Evolutionary conservation across 768 basidiomycete species (phyloP).

Genomic region (Chalciporus piperatus): DNA sequence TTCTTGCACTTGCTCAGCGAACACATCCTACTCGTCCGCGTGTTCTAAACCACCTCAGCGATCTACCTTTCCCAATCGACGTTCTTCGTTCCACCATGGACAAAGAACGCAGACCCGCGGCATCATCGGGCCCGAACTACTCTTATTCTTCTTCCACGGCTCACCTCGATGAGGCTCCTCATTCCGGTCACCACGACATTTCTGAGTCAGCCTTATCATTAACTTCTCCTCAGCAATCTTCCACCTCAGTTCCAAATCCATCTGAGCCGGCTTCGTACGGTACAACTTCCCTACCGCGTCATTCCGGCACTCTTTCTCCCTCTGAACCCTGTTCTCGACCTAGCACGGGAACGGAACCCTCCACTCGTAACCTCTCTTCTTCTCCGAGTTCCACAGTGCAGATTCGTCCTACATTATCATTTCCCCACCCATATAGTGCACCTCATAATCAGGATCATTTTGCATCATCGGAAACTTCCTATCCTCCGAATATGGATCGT

Average conservation of each 20-base stretch:
- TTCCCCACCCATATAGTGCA: slow-evolving; percentile 41
- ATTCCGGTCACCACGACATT: slow-evolving; percentile 32
- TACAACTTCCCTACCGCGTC: slow-evolving; percentile 17
- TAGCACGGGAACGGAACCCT: not conserved
- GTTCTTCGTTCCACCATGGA: slow-evolving; percentile 35
- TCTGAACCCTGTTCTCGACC: not conserved
- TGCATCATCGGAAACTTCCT: slow-evolving; percentile 40
- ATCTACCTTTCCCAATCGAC: slow-evolving; percentile 24
- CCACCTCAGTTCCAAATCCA: slow-evolving; percentile 14
- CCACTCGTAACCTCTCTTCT: slow-evolving; percentile 30
- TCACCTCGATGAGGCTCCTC: slow-evolving; percentile 32
- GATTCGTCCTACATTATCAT: slow-evolving; percentile 35
- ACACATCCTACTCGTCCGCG: slow-evolving; percentile 10
- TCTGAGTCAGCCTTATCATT: slow-evolving; percentile 24
- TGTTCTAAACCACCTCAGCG: slow-evolving; percentile 12
- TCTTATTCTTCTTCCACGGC: slow-evolving; percentile 28
- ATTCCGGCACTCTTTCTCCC: slow-evolving; percentile 10
- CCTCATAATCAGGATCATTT: slow-evolving; percentile 46
- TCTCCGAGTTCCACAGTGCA: slow-evolving; percentile 45
- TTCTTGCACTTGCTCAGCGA: slow-evolving; percentile 10
- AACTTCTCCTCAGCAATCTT: slow-evolving; percentile 12
- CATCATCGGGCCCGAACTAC: slow-evolving; percentile 35
- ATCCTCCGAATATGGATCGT: slow-evolving; percentile 40
- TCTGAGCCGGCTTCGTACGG: slow-evolving; percentile 21
- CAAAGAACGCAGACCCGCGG: slow-evolving; percentile 30